Conservation (phyloP, 2,329 filamentous ascomycete species). For the Trichoderma brevicompactum region DNA sequence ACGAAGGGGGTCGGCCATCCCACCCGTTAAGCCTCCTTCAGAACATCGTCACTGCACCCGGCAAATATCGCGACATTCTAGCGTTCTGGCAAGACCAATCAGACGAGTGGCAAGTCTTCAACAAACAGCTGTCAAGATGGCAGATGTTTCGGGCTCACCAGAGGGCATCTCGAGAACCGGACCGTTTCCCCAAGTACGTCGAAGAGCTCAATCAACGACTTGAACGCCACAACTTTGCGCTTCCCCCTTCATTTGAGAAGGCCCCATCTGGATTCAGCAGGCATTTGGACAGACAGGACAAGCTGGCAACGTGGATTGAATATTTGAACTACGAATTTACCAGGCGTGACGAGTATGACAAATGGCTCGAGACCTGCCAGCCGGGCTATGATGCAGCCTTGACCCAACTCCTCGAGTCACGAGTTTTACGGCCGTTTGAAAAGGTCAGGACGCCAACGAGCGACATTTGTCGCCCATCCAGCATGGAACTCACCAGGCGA, state of each 20-base stretch:
- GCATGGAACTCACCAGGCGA: slow-evolving; percentile 13
- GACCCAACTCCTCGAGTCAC: slow-evolving; percentile 2
- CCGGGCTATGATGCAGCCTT: slow-evolving; percentile 22
- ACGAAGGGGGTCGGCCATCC: slow-evolving; percentile 26
- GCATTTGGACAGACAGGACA: slow-evolving; percentile 18
- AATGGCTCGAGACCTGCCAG: slow-evolving; percentile 20
- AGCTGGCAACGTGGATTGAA: slow-evolving; percentile 27
- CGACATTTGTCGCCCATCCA: slow-evolving; percentile 25
- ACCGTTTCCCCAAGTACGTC: slow-evolving; percentile 8
- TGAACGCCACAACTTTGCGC: slow-evolving; percentile 19
- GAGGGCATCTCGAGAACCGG: background rate
- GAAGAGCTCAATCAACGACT: slow-evolving; percentile 22
- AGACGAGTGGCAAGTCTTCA: slow-evolving; percentile 26
- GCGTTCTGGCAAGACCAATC: slow-evolving; percentile 25
- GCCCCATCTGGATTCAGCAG: slow-evolving; percentile 8
- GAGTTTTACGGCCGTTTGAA: slow-evolving; percentile 16
- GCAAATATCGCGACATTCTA: slow-evolving; percentile 24
- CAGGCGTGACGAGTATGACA: slow-evolving; percentile 24
- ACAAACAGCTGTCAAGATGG: slow-evolving; percentile 26
- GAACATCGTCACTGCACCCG: background rate
- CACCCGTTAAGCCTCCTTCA: slow-evolving; percentile 24
- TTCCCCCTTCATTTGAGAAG: slow-evolving; percentile 7
- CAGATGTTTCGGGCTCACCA: slow-evolving; percentile 25
- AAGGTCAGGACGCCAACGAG: slow-evolving; percentile 2
- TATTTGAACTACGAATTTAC: slow-evolving; percentile 27